Evolutionary conservation across 2,329 filamentous ascomycete species (phyloP), one percentile per base, ranked within the genome.

Genomic region (Elsinoe arachidis): DNA sequence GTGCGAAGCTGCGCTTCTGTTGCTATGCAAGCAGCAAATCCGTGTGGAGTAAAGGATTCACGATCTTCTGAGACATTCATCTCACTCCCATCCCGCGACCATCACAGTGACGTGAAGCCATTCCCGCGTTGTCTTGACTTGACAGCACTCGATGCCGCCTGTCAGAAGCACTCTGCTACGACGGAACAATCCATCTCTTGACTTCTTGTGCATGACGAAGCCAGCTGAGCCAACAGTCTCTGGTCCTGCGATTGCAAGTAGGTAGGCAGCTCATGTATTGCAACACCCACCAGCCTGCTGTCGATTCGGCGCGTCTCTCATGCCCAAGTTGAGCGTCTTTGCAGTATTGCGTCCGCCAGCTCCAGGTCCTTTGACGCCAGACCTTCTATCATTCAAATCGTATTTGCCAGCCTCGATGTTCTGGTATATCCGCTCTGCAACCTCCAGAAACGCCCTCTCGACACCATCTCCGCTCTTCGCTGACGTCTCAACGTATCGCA

Each of bases 401-500:
- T 97, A 97, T 69, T 84, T 89, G 10, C 93, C 93, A 1, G 89
- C 89, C 76, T 96, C 90, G 61, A 99, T 96, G 67, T 97, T 97
- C 70, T 92, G 85, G 69, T 95, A 95, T 76, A 99, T 97, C 71
- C 91, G 80, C 76, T 96, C 90, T 17, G 93, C 90, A 12, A 97
- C 91, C 67, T 93, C 85, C 68, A 95, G 80, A 67, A 99, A 99
- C 1, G 93, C 93, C 64, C 85, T 82, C 72, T 99, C 93, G 35
- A 99, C 93, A 53, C 90, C 90, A 69, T 95, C 90, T 55, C 93
- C 93, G 61, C 86, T 95, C 78, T 97, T 99, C 52, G 93, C 93
- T 63, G 86, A 91, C 38, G 93, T 99, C 76, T 99, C 93, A 61
- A 97, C 90, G 70, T 97, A 97, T 69, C 91, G 84, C 68, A 96